Evolutionary conservation across 208 protist genomes (phyloP).

Genomic region (Angomonas deanei): DNA sequence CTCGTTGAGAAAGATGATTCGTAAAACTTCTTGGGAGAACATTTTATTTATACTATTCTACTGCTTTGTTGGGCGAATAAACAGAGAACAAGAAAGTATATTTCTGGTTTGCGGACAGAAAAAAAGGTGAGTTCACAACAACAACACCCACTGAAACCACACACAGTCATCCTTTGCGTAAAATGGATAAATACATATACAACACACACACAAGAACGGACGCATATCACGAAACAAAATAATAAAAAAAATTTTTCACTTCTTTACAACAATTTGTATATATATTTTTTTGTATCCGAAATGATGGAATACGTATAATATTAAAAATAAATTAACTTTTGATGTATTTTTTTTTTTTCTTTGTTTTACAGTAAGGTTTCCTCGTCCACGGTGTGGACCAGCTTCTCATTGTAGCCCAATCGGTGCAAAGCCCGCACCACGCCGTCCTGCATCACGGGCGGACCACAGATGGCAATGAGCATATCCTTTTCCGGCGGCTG

Average conservation of each 20-base stretch:
- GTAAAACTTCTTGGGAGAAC: background rate
- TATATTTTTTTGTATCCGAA: no score
- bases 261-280: no score
- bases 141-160: no score
- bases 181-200: no score
- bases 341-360: background rate
- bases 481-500: slow-evolving; percentile 57
- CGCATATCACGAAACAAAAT: no score
- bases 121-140: background rate
- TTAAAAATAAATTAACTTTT: background rate
- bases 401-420: slow-evolving; percentile 46
- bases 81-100: background rate
- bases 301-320: no score
- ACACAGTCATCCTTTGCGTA: no score
- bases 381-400: slow-evolving; percentile 67
- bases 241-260: no score
- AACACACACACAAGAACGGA: no score
- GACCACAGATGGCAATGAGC: slow-evolving; percentile 76
- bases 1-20: background rate
- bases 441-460: slow-evolving; percentile 67
- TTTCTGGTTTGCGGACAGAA: background rate
- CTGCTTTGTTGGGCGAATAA: background rate
- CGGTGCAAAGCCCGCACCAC: slow-evolving; percentile 37
- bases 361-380: slow-evolving; percentile 24
- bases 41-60: background rate